Conservation (phyloP, 768 basidiomycete genomes). For the Tulasnella sp. region DNA sequence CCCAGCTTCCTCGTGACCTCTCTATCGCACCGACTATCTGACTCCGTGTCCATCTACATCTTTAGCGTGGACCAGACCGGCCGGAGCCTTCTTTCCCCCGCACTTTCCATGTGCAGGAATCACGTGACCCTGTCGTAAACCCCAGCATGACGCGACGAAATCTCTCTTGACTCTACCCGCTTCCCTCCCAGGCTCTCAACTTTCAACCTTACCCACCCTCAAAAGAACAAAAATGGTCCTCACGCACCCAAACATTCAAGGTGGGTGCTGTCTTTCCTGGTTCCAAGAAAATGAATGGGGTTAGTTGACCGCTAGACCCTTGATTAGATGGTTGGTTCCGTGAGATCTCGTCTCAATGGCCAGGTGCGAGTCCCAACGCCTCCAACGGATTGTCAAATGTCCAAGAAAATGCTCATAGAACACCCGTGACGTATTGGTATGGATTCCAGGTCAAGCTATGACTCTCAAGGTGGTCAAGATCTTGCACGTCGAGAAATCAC, state of each 20-base stretch:
- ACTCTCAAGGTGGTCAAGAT: slow-evolving; percentile 93
- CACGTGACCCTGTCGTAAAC: slow-evolving; percentile 4
- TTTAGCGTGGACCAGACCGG: no score
- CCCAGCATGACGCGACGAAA: slow-evolving; percentile 1
- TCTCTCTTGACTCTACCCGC: slow-evolving; percentile 7
- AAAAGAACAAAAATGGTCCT: slow-evolving; percentile 25
- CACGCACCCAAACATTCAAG: slow-evolving; percentile 28
- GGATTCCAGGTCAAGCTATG: slow-evolving; percentile 76
- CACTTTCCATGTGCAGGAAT: no score
- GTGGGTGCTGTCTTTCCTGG: not conserved
- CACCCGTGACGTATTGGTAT: not conserved
- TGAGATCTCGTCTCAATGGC: slow-evolving; percentile 94
- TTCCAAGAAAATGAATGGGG: not conserved
- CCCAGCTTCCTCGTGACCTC: no score
- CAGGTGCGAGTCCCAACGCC: slow-evolving; percentile 36
- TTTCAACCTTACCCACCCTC: not conserved
- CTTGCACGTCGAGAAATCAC: slow-evolving; percentile 86
- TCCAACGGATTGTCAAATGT: not conserved
- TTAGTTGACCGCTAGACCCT: slow-evolving; percentile 4
- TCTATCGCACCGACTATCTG: no score
- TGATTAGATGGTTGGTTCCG: slow-evolving; percentile 87
- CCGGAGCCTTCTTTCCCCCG: no score
- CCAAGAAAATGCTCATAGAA: not conserved
- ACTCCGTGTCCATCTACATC: no score
- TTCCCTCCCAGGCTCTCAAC: not conserved